These are phyloP conservation scores for Malus hybrid DNA, from an alignment of 331 rosid species.

Conservation along the genomic window DNA sequence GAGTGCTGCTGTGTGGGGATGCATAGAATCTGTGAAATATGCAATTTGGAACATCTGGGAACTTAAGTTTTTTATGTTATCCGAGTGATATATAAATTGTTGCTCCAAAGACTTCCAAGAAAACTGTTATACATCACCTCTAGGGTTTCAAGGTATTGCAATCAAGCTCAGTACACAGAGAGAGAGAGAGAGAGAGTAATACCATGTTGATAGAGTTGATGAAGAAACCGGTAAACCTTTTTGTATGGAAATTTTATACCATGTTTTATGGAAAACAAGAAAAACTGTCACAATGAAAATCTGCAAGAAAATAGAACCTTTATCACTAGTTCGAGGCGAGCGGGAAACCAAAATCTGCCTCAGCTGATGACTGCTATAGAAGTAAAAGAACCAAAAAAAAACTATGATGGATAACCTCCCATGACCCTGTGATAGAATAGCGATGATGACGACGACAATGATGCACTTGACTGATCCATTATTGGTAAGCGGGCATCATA, in stretches of 20 bases:
- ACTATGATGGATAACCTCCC: conserved; percentile 49
- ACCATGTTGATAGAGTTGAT: neutral
- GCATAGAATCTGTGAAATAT: too few species aligned
- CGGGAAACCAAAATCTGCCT: neutral
- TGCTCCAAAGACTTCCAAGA: too few species aligned
- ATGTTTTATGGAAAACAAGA: neutral
- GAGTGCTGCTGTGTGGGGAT: too few species aligned
- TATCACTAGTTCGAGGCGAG: conserved; percentile 6
- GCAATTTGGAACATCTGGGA: too few species aligned
- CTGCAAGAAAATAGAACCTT: conserved; percentile 3
- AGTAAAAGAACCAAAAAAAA: neutral
- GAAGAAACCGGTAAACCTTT: neutral
- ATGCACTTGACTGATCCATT: conserved; percentile 36
- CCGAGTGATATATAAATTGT: too few species aligned
- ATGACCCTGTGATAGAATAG: conserved; percentile 33
- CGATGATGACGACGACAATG: conserved; percentile 27
- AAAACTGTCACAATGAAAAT: neutral
- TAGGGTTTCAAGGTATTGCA: neutral
- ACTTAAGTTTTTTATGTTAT: too few species aligned
- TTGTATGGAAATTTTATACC: conserved; percentile 9
- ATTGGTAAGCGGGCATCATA: conserved; percentile 33
- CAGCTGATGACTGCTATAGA: conserved; percentile 1
- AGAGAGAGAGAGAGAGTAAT: neutral
- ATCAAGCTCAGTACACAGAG: neutral
- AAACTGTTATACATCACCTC: neutral